A percentile compares a stretch with the other conserved stretches of the same genome.
phyloP scores from a whole-genome alignment of 2,329 filamentous ascomycete species.

The Pezicula carpinea region DNA sequence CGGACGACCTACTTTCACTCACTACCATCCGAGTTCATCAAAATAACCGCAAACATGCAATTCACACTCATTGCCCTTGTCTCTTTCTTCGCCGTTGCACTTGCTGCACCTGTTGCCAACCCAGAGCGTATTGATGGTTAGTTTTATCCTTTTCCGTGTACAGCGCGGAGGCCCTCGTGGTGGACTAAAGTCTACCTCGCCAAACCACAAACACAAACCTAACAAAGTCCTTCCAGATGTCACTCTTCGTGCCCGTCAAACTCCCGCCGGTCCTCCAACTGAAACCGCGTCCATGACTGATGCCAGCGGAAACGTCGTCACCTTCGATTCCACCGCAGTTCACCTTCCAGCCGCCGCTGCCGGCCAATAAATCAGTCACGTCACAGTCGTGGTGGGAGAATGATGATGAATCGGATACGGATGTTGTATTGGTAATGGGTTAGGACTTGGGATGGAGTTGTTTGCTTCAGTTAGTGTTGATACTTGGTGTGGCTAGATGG shows the following conservation, averaged over 20 bases:
- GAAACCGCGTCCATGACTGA: conserved; percentile 22
- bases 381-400: background rate
- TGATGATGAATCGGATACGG: background rate
- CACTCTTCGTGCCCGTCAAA: conserved; percentile 8
- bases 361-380: background rate
- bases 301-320: conserved; percentile 18
- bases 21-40: conserved; percentile 6
- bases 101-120: conserved; percentile 18
- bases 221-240: conserved; percentile 9
- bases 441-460: too few species aligned
- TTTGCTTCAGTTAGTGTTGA: too few species aligned
- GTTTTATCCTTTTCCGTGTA: background rate
- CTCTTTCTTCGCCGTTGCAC: conserved; percentile 22
- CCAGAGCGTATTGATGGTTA: conserved; percentile 19
- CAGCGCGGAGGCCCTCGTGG: background rate
- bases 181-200: background rate
- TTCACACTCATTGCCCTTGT: conserved; percentile 23
- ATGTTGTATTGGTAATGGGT: too few species aligned
- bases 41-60: conserved; percentile 23
- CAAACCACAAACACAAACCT: too few species aligned
- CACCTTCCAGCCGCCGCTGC: conserved; percentile 2
- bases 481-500: too few species aligned
- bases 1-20: conserved; percentile 22
- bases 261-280: conserved; percentile 1
- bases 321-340: conserved; percentile 18